phyloP scores from a whole-genome alignment of 352 stramenopile genomes.

The Pythium vanterpoolii region DNA sequence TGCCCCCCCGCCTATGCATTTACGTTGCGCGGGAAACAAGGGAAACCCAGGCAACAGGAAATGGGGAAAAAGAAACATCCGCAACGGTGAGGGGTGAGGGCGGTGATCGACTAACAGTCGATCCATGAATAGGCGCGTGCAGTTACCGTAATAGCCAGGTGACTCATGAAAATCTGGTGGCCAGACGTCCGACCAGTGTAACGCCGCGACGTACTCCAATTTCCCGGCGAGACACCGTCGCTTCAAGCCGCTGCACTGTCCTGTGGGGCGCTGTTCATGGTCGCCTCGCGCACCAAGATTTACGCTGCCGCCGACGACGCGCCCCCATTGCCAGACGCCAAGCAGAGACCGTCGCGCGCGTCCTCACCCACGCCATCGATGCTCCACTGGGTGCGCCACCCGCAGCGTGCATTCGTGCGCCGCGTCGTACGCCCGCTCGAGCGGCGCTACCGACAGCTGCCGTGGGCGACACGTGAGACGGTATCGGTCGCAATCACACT shows the following conservation, averaged over 20 bases:
- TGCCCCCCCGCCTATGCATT: not conserved
- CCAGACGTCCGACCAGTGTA: too few relatives aligned
- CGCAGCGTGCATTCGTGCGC: conserved; percentile 8
- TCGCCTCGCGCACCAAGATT: conserved; percentile 16
- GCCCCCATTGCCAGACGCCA: not conserved
- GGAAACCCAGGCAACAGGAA: too few relatives aligned
- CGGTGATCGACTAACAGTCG: too few relatives aligned
- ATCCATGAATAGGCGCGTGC: too few relatives aligned
- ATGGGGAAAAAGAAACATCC: too few relatives aligned
- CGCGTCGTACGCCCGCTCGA: conserved; percentile 26
- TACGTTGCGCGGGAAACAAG: not conserved
- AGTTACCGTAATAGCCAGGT: too few relatives aligned
- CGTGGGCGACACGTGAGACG: conserved; percentile 44
- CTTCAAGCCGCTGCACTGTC: not conserved
- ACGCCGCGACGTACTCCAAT: too few relatives aligned
- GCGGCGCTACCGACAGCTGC: conserved; percentile 32
- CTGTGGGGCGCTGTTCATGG: conserved; percentile 5
- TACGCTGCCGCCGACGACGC: conserved; percentile 11
- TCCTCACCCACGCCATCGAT: not conserved
- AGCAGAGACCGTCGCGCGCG: not conserved
- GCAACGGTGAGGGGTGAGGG: too few relatives aligned
- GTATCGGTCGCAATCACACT: conserved; percentile 27
- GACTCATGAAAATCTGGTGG: too few relatives aligned
- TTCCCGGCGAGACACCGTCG: not conserved
- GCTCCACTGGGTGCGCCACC: conserved; percentile 10